A percentile compares a stretch with the other conserved stretches of the same genome.
Conservation (phyloP, 352 stramenopile species). For the Phytophthora sp. region DNA sequence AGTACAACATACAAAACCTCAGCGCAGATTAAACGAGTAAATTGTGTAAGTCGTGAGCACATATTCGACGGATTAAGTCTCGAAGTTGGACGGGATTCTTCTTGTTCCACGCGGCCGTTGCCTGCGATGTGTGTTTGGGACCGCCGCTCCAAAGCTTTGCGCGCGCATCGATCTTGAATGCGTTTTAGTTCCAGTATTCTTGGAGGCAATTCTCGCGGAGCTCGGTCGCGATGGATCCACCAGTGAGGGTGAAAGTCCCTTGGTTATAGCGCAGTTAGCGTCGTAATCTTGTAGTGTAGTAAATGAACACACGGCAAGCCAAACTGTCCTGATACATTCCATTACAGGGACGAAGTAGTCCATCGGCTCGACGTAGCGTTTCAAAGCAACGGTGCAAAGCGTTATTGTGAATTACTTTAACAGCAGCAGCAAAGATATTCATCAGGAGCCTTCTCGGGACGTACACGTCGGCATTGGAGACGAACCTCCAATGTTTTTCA, state of each 20-base stretch:
- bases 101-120: background rate
- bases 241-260: slow-evolving; percentile 3
- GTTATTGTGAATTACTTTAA: background rate
- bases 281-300: background rate
- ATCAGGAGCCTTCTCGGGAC: background rate
- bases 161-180: slow-evolving; percentile 1
- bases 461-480: background rate
- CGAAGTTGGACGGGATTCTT: background rate
- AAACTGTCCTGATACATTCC: background rate
- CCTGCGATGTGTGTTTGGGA: background rate
- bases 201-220: background rate
- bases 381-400: background rate
- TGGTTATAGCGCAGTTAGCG: background rate
- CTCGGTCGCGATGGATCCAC: slow-evolving; percentile 9
- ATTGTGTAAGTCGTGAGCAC: no score
- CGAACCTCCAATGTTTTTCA: background rate
- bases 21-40: no score
- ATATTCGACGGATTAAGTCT: no score
- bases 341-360: background rate
- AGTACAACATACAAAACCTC: background rate
- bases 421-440: background rate
- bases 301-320: background rate
- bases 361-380: background rate
- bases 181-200: slow-evolving; percentile 1
- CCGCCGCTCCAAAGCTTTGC: background rate